Evolutionary conservation across 108 stramenopile genomes (phyloP).

Genomic region (Fragilaria crotonensis): DNA sequence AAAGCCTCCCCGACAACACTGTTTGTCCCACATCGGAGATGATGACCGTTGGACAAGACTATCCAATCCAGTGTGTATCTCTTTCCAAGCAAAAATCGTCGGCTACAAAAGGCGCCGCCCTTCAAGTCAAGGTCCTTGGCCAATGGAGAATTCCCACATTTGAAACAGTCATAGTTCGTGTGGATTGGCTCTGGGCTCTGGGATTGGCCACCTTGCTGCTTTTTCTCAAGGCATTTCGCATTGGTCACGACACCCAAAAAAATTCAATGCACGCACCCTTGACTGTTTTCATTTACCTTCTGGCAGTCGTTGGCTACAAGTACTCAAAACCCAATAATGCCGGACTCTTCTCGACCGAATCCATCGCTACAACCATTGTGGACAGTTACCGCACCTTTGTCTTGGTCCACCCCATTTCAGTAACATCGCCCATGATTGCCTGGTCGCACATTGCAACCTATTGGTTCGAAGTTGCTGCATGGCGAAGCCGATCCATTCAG

Average conservation of each 20-base stretch:
- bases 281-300: background rate
- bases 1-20: background rate
- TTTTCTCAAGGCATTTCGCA: background rate
- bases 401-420: slow-evolving; percentile 4
- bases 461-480: slow-evolving; percentile 4
- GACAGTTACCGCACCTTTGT: slow-evolving; percentile 1
- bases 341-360: slow-evolving; percentile 1
- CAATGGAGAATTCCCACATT: too few species aligned
- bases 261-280: too few species aligned
- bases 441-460: slow-evolving; percentile 5
- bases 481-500: background rate
- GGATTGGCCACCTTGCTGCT: background rate
- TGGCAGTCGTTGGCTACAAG: slow-evolving; percentile 1
- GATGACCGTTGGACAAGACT: background rate
- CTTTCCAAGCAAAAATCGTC: background rate
- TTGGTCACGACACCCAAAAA: too few species aligned
- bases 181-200: slow-evolving; percentile 5
- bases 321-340: background rate
- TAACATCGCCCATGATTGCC: background rate
- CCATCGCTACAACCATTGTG: slow-evolving; percentile 8
- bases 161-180: background rate
- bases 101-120: background rate
- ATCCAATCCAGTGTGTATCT: background rate
- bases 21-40: background rate
- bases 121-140: too few species aligned